A percentile compares a stretch with the other conserved stretches of the same genome.
Conservation (phyloP, 179 eudicot species). For the Silene vulgaris region DNA sequence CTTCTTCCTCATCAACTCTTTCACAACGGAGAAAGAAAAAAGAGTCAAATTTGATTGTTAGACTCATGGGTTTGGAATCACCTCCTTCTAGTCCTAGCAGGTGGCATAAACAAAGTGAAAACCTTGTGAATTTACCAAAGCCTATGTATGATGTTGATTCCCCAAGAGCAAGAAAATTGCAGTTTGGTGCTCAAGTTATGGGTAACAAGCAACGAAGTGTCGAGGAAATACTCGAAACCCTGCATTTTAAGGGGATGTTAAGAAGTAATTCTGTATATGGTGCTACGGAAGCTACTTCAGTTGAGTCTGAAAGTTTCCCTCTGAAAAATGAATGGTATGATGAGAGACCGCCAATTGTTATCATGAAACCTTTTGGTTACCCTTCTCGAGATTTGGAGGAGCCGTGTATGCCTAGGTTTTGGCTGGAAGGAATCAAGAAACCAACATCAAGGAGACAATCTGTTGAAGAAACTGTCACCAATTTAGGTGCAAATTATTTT, state of each 20-base stretch:
- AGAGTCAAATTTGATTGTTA: constrained; percentile 59
- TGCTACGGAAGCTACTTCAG: constrained; percentile 12
- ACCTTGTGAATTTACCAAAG: constrained; percentile 26
- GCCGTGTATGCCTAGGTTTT: constrained; percentile 17
- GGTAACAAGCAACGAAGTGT: constrained; percentile 40
- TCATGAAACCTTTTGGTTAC: constrained; percentile 51
- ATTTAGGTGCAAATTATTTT: constrained; percentile 21
- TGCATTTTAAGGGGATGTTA: constrained; percentile 57
- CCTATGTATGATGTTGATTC: constrained; percentile 45
- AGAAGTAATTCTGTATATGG: constrained; percentile 31
- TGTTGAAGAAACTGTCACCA: constrained; percentile 12
- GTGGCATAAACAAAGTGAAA: constrained; percentile 29
- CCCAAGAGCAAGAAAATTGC: constrained; percentile 45
- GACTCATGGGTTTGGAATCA: constrained; percentile 79
- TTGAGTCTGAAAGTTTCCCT: constrained; percentile 21
- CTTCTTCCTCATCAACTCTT: constrained; percentile 35
- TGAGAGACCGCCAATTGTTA: constrained; percentile 63
- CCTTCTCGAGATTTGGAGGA: constrained; percentile 27
- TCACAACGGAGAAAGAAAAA: constrained; percentile 36
- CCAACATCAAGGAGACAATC: constrained; percentile 28
- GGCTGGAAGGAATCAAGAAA: constrained; percentile 21
- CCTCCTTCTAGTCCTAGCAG: constrained; percentile 28
- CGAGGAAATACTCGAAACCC: constrained; percentile 47
- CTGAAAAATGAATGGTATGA: constrained; percentile 18
- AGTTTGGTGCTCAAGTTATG: constrained; percentile 26